These are phyloP conservation scores for Penicillium frequentans DNA, from an alignment of 2,329 filamentous ascomycete genomes.

Conservation along the genomic window DNA sequence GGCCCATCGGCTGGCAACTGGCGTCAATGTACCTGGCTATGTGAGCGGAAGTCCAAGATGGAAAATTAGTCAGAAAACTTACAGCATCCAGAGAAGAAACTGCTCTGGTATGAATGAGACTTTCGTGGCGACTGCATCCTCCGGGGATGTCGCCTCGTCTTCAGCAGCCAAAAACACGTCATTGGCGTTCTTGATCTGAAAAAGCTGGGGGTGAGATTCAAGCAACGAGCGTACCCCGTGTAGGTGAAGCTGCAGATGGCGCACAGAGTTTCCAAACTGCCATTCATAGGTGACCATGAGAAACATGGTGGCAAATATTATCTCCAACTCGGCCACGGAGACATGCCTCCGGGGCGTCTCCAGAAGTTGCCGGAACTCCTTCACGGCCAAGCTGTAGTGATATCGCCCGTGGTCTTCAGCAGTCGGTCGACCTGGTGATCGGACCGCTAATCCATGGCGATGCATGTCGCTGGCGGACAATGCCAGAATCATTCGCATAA, in stretches of 20 bases:
- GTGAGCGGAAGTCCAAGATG: not conserved
- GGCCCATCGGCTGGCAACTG: constrained; percentile 29
- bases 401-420: constrained; percentile 33
- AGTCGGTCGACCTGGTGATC: constrained; percentile 27
- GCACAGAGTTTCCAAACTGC: constrained; percentile 37
- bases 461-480: constrained; percentile 39
- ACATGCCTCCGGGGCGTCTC: constrained; percentile 28
- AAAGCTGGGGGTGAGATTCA: constrained; percentile 35
- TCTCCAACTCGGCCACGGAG: constrained; percentile 32
- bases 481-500: constrained; percentile 44
- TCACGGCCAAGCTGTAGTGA: constrained; percentile 38
- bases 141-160: constrained; percentile 3
- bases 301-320: constrained; percentile 38
- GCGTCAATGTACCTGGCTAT: constrained; percentile 30
- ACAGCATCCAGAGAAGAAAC: constrained; percentile 38
- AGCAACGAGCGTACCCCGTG: constrained; percentile 38
- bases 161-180: constrained; percentile 27
- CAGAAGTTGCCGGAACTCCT: constrained; percentile 37
- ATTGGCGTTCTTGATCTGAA: constrained; percentile 30
- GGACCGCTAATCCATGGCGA: constrained; percentile 28
- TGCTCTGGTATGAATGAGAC: constrained; percentile 39
- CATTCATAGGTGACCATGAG: constrained; percentile 39
- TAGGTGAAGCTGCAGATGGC: constrained; percentile 37
- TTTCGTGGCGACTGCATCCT: constrained; percentile 12
- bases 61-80: constrained; percentile 5